phyloP scores from a whole-genome alignment of 2,329 filamentous ascomycete species.

The Xylaria sp. region DNA sequence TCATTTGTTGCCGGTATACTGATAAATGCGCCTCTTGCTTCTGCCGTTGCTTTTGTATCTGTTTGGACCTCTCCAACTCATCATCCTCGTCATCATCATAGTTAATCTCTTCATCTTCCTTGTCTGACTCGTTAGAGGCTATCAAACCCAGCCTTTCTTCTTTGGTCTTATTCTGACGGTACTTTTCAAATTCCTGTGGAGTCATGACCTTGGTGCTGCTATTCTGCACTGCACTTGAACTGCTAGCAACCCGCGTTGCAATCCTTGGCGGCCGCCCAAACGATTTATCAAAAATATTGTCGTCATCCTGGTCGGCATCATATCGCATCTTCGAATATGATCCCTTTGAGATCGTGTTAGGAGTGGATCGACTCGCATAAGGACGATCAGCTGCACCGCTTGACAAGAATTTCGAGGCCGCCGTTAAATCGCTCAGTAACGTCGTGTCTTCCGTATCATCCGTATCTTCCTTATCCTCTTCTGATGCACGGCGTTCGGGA shows the following conservation, averaged over 20 bases:
- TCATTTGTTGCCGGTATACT: constrained; percentile 93
- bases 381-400: constrained; percentile 28
- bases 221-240: constrained; percentile 53
- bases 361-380: constrained; percentile 28
- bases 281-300: constrained; percentile 61
- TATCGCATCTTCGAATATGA: constrained; percentile 42
- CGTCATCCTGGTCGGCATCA: constrained; percentile 50
- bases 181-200: constrained; percentile 82
- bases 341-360: constrained; percentile 39
- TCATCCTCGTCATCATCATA: constrained; percentile 72
- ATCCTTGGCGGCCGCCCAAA: constrained; percentile 46
- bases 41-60: constrained; percentile 75
- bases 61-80: constrained; percentile 75
- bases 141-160: constrained; percentile 52
- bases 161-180: constrained; percentile 75
- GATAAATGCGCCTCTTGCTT: constrained; percentile 92
- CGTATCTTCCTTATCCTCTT: constrained; percentile 58
- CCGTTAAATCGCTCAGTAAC: constrained; percentile 58
- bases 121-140: constrained; percentile 48
- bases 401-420: constrained; percentile 54
- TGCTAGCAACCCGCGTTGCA: constrained; percentile 43
- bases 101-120: constrained; percentile 51
- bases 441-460: constrained; percentile 61
- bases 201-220: constrained; percentile 84
- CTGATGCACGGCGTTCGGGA: constrained; percentile 40